Evolutionary conservation across 257 asterid genomes (phyloP), one percentile per base, ranked within the genome.

Genomic region (Lantana camara): DNA sequence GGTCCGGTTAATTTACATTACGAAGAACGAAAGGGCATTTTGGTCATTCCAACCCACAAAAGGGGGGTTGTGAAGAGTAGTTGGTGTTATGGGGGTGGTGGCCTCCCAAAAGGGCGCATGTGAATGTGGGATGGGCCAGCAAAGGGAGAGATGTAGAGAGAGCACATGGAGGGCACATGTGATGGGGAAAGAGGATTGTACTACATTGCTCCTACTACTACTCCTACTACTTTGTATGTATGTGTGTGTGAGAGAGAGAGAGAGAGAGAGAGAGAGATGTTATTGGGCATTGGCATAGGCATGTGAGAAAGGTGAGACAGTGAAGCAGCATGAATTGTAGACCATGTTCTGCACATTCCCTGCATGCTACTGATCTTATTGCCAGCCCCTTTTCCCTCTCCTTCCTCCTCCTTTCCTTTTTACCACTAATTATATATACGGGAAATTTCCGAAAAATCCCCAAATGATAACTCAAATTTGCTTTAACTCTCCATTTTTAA

Each of bases 331-430:
- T 83, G 76, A 85, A 82, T 80, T 85, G 90, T 80, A 83, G 72
- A 73, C 67, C 96, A 85, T 90, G 97, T 90, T 90, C 95, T 90
- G 90, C 97, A 83, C 95, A 90, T 90, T 90, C 96, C 95, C 92
- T 77, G 92, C 92, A 85, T 82, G 71, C 77, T 73, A 52, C 78
- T 77, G 60, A 59, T 58, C 77, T n/a, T 66, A 21, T 9, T 66
- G 34, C 42, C 71, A 35, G 4, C 45, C 73, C 64, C 20, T n/a
- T n/a, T n/a, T n/a, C n/a, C n/a, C 15, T 17, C 24, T n/a, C 30
- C 37, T 40, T 53, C 72, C 62, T 61, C 63, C 58, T 68, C 46
- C 76, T 69, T 23, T 40, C 62, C 0, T 19, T 27, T 42, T 30
- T 59, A 63, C 65, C 32, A 27, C 32, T 27, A 27, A 27, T 2